Conservation (phyloP, 1,284 basidiomycete genomes). For the Entoloma clypeatum region DNA sequence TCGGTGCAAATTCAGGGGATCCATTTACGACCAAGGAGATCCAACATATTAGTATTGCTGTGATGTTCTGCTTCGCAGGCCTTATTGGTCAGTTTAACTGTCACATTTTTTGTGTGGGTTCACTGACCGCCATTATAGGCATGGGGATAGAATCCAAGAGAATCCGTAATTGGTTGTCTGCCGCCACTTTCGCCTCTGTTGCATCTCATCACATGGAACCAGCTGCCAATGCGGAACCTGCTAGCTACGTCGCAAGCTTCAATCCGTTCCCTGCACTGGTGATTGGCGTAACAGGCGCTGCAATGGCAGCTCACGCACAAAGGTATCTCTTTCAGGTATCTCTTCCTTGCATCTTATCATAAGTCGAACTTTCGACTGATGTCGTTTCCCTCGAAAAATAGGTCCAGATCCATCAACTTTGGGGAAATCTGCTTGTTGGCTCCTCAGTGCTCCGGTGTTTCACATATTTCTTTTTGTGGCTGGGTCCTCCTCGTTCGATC, state of each 20-base stretch:
- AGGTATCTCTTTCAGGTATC: slow-evolving; percentile 80
- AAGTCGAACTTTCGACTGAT: slow-evolving; percentile 4
- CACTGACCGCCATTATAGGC: slow-evolving; percentile 14
- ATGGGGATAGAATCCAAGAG: slow-evolving; percentile 84
- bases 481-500: slow-evolving; percentile 70
- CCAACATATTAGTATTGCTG: slow-evolving; percentile 94
- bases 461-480: slow-evolving; percentile 95
- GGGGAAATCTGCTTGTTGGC: slow-evolving; percentile 88
- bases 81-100: slow-evolving; percentile 52
- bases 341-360: slow-evolving; percentile 3
- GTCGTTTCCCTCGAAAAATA: slow-evolving; percentile 22
- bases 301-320: slow-evolving; percentile 95
- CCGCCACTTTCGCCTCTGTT: slow-evolving; percentile 48
- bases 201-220: slow-evolving; percentile 31
- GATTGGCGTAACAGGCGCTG: slow-evolving; percentile 90
- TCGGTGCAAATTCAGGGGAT: slow-evolving; percentile 77
- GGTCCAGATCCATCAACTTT: slow-evolving; percentile 86
- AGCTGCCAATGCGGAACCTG: slow-evolving; percentile 56
- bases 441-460: slow-evolving; percentile 76
- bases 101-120: not conserved
- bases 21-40: slow-evolving; percentile 92
- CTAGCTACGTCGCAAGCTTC: slow-evolving; percentile 77
- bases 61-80: slow-evolving; percentile 97
- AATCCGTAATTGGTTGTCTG: slow-evolving; percentile 67
- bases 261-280: slow-evolving; percentile 95